A percentile compares a stretch with the other conserved stretches of the same genome.
These are phyloP conservation scores for Aspergillus fumigatiaffinis DNA, from an alignment of 2,329 filamentous ascomycete genomes.

Conservation along the genomic window DNA sequence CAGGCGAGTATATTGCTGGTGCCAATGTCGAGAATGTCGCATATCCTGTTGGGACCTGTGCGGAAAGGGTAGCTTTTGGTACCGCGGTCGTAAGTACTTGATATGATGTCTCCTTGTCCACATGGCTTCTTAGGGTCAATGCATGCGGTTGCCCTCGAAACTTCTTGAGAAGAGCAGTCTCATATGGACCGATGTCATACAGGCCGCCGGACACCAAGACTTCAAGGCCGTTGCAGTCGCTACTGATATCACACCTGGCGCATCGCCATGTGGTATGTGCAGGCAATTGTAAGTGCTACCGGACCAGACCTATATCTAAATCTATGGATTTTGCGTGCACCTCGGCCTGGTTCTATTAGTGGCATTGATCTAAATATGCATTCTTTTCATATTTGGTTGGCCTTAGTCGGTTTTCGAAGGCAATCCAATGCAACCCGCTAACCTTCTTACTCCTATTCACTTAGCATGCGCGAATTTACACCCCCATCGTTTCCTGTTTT, in stretches of 20 bases:
- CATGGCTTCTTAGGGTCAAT: not conserved
- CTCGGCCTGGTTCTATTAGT: not conserved
- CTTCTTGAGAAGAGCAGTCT: conserved; percentile 1
- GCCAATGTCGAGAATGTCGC: conserved; percentile 91
- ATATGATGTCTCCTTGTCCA: not conserved
- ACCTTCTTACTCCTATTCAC: not conserved
- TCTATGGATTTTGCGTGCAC: not conserved
- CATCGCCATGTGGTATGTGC: conserved; percentile 89
- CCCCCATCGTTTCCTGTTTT: conserved; percentile 68
- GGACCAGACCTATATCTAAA: not conserved
- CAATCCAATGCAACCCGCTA: not conserved
- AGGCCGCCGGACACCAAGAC: conserved; percentile 44
- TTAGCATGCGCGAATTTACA: conserved; percentile 71
- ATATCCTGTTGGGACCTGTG: conserved; percentile 93
- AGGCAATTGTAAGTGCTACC: conserved; percentile 66
- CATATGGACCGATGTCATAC: conserved; percentile 2
- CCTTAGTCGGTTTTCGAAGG: not conserved
- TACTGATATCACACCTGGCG: conserved; percentile 67
- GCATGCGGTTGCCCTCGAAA: conserved; percentile 6
- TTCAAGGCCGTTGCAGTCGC: conserved; percentile 82
- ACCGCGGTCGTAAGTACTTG: conserved; percentile 61
- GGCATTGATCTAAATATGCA: not conserved
- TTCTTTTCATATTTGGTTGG: not conserved
- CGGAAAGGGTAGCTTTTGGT: conserved; percentile 83
- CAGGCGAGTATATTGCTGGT: conserved; percentile 61